Conservation (phyloP, 257 asterid genomes). For the Vinca minor region DNA sequence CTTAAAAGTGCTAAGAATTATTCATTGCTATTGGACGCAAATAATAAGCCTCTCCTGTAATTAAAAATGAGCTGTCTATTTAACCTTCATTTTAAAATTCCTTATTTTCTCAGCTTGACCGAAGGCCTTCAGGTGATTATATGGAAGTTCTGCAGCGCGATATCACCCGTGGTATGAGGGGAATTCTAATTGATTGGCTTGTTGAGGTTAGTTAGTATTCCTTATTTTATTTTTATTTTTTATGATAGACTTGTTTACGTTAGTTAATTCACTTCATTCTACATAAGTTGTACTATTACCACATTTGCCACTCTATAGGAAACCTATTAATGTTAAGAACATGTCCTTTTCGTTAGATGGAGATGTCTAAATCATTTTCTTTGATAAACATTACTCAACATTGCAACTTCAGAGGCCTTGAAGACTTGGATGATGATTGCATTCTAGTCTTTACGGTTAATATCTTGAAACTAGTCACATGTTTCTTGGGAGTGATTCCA, state of each 20-base stretch:
- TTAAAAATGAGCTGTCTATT: not conserved
- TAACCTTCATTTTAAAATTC: not conserved
- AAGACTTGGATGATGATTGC: not conserved
- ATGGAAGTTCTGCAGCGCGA: conserved; percentile 83
- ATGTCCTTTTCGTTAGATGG: not conserved
- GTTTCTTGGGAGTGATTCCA: not conserved
- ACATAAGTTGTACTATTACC: no score
- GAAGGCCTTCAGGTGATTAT: conserved; percentile 60
- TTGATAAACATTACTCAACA: not conserved
- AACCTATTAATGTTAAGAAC: not conserved
- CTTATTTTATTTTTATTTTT: no score
- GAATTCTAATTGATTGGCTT: conserved; percentile 93
- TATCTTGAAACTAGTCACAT: not conserved
- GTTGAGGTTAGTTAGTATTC: conserved; percentile 74
- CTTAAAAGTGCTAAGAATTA: not conserved
- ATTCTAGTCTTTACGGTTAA: not conserved
- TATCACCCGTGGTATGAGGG: conserved; percentile 69
- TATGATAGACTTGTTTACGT: conserved; percentile 98
- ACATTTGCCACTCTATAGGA: no score
- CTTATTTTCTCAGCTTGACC: conserved; percentile 44
- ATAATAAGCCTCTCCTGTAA: not conserved
- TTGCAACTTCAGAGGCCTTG: not conserved
- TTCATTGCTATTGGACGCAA: not conserved
- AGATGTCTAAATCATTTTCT: not conserved
- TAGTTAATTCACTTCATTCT: conserved; percentile 17